Percentiles rank a stretch among this genome's conserved stretches.
These are phyloP conservation scores for Avena insularis DNA, from an alignment of 176 grass and related monocot species.

Conservation along the genomic window DNA sequence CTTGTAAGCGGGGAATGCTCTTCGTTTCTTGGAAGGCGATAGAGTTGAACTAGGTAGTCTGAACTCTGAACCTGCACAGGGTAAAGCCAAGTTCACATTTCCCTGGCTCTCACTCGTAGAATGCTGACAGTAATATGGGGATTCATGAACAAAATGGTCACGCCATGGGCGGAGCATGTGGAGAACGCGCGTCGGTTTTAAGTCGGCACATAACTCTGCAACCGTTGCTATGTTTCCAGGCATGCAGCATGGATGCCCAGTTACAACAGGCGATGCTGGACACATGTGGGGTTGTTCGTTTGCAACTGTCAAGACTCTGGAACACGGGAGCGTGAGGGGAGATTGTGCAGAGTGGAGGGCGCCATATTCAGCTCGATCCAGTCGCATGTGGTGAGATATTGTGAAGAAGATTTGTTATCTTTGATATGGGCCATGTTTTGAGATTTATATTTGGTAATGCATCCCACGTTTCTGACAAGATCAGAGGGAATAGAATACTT, in stretches of 20 bases:
- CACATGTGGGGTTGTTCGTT: constrained; percentile 47
- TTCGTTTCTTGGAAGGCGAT: neutral
- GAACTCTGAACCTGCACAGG: constrained; percentile 1
- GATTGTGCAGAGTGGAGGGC: neutral
- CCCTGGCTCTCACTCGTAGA: neutral
- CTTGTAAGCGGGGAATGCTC: neutral
- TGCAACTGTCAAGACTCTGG: constrained; percentile 9
- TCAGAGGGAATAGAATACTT: no score
- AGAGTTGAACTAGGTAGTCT: neutral
- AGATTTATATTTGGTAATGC: neutral
- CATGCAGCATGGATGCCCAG: constrained; percentile 30
- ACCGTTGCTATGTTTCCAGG: constrained; percentile 9
- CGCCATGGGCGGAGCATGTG: constrained; percentile 45
- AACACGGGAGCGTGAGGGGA: neutral
- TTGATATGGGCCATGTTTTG: neutral
- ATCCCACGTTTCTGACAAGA: constrained; percentile 13
- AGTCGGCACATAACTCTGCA: constrained; percentile 14
- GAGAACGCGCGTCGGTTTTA: constrained; percentile 32
- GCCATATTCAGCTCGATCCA: constrained; percentile 3
- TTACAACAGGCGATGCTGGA: constrained; percentile 29
- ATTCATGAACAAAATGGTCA: constrained; percentile 1
- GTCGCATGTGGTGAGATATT: constrained; percentile 37
- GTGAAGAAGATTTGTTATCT: neutral
- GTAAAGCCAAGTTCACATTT: neutral
- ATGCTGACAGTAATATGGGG: neutral